phyloP scores from a whole-genome alignment of 495 filamentous ascomycete genomes.

The Penicillium samsonianum region DNA sequence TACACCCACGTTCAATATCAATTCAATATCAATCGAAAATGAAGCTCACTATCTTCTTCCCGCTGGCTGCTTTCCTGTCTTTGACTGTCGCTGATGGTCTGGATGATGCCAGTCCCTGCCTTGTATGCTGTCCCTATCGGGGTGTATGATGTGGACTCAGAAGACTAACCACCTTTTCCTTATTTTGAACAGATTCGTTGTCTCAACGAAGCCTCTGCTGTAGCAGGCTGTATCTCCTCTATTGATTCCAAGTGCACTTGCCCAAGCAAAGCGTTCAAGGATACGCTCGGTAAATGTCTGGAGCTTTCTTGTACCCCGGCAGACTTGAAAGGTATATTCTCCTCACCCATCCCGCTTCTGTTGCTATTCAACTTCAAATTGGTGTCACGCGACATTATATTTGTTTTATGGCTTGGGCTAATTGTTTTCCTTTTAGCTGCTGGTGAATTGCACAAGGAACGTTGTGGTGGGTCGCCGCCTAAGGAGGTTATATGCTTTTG shows the following conservation, averaged over 20 bases:
- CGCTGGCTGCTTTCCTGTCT: conserved; percentile 28
- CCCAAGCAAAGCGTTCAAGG: conserved; percentile 21
- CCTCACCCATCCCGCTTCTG: too few relatives aligned
- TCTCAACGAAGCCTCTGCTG: conserved; percentile 16
- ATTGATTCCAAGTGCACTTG: conserved; percentile 24
- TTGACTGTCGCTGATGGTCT: conserved; percentile 21
- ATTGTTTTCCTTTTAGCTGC: conserved; percentile 11
- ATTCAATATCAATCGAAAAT: conserved; percentile 23
- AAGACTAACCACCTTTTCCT: conserved; percentile 11
- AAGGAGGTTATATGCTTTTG: background rate
- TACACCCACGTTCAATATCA: background rate
- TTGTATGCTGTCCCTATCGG: conserved; percentile 15
- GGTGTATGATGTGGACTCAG: background rate
- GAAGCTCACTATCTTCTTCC: conserved; percentile 32
- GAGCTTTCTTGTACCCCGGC: conserved; percentile 16
- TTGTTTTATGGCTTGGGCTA: background rate
- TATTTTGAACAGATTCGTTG: conserved; percentile 16
- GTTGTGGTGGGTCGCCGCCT: conserved; percentile 14
- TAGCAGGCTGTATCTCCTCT: conserved; percentile 24
- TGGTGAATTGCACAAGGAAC: conserved; percentile 20
- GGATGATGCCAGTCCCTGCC: conserved; percentile 17
- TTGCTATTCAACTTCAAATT: background rate
- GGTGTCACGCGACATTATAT: background rate
- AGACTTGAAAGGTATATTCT: conserved; percentile 20
- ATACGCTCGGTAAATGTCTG: conserved; percentile 21